Conservation (phyloP, 1,139 yeast genomes). For the Sugiyamaella pinicola region DNA sequence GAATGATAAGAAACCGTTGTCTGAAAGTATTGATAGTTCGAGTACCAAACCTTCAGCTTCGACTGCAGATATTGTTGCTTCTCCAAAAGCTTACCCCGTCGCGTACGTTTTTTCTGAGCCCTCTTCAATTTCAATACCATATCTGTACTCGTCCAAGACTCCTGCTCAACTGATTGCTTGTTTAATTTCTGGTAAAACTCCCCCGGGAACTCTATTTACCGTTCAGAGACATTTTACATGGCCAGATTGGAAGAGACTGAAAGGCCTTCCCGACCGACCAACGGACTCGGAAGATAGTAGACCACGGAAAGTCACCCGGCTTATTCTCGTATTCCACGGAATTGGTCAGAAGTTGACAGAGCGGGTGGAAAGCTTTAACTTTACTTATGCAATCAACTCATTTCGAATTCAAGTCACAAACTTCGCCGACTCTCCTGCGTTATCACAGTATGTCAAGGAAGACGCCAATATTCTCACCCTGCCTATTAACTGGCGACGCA, state of each 20-base stretch:
- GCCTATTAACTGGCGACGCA: conserved; percentile 48
- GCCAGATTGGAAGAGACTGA: conserved; percentile 36
- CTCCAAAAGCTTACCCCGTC: conserved; percentile 26
- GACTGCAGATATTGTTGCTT: background rate
- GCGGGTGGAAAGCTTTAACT: conserved; percentile 77
- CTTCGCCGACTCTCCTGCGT: conserved; percentile 35
- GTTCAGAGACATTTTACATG: conserved; percentile 38
- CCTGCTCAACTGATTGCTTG: conserved; percentile 32
- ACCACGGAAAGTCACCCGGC: conserved; percentile 48
- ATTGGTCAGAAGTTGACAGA: conserved; percentile 88
- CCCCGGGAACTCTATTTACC: conserved; percentile 36
- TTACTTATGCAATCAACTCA: conserved; percentile 80
- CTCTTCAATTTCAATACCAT: conserved; percentile 28
- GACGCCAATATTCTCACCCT: conserved; percentile 39
- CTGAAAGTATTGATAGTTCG: conserved; percentile 9
- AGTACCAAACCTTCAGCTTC: background rate
- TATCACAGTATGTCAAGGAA: conserved; percentile 33
- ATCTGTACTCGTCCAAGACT: conserved; percentile 30
- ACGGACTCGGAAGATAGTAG: conserved; percentile 36
- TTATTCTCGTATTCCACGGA: conserved; percentile 87
- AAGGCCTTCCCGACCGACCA: conserved; percentile 37
- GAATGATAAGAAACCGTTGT: too few relatives aligned
- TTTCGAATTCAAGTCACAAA: conserved; percentile 51
- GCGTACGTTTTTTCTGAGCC: conserved; percentile 33
- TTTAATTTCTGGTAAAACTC: conserved; percentile 36